Evolutionary conservation across 75 land plant genomes (phyloP).

Genomic region (Pinus taeda): DNA sequence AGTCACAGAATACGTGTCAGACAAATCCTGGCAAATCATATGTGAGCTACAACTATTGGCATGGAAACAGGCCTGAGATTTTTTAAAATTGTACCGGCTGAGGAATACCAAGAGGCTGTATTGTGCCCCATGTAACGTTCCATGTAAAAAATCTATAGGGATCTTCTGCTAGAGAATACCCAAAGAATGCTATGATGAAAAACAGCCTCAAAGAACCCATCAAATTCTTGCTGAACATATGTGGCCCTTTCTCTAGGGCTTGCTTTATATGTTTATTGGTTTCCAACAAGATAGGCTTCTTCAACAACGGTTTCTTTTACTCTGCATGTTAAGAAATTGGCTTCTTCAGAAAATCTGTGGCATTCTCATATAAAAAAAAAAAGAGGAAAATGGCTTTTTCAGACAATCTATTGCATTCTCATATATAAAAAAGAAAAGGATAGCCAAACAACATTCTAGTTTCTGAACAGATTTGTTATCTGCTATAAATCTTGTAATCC

Average conservation of each 20-base stretch:
- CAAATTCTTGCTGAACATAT: too few relatives aligned
- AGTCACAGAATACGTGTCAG: background rate
- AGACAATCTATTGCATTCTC: too few relatives aligned
- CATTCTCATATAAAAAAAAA: too few relatives aligned
- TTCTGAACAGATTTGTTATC: too few relatives aligned
- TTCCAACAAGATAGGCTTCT: background rate
- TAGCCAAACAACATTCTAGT: background rate
- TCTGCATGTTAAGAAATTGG: background rate
- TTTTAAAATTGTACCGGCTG: conserved; percentile 14
- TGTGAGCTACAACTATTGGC: background rate
- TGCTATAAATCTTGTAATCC: background rate
- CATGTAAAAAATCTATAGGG: conserved; percentile 45
- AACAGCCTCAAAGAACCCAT: too few relatives aligned
- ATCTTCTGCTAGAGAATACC: conserved; percentile 4
- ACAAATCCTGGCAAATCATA: background rate
- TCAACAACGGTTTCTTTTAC: background rate
- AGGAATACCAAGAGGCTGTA: conserved; percentile 33
- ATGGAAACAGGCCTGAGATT: conserved; percentile 21
- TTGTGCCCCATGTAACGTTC: conserved; percentile 46
- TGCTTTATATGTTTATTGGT: background rate
- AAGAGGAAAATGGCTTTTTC: background rate
- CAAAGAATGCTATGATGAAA: background rate
- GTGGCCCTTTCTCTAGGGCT: background rate
- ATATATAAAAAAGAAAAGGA: too few relatives aligned
- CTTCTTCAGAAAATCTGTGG: too few relatives aligned